Conservation (phyloP, 257 asterid genomes). For the Thymus mandschuricus region DNA sequence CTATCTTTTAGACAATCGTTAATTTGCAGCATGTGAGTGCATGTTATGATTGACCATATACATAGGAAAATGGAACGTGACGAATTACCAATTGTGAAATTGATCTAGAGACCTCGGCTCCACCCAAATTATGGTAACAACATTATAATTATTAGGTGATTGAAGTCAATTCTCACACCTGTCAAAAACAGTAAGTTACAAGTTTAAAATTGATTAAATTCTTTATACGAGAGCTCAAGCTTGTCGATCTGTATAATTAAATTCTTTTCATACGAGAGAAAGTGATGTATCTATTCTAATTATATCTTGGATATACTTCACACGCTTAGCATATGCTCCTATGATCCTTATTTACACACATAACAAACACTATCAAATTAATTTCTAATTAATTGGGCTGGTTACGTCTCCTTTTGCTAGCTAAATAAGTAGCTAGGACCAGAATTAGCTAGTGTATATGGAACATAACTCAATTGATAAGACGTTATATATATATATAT, state of each 20-base stretch:
- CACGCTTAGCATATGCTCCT: conserved; percentile 13
- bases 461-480: too few species aligned
- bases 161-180: background rate
- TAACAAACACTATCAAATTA: background rate
- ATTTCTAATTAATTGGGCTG: background rate
- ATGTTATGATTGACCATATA: background rate
- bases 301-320: background rate
- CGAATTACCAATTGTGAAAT: background rate
- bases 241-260: too few species aligned
- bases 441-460: too few species aligned
- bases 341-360: background rate
- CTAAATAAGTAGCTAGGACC: background rate
- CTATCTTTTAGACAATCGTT: background rate
- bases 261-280: background rate
- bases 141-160: background rate
- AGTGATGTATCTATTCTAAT: too few species aligned
- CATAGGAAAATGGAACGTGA: background rate
- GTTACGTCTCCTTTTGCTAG: background rate
- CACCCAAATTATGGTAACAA: background rate
- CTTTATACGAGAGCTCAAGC: too few species aligned
- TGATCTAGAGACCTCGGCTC: background rate
- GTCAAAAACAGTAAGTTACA: background rate
- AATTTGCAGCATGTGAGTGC: background rate
- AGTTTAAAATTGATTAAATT: too few species aligned
- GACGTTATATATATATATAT: too few species aligned